phyloP scores from a whole-genome alignment of 2,329 filamentous ascomycete species.

The Fusarium palustre region DNA sequence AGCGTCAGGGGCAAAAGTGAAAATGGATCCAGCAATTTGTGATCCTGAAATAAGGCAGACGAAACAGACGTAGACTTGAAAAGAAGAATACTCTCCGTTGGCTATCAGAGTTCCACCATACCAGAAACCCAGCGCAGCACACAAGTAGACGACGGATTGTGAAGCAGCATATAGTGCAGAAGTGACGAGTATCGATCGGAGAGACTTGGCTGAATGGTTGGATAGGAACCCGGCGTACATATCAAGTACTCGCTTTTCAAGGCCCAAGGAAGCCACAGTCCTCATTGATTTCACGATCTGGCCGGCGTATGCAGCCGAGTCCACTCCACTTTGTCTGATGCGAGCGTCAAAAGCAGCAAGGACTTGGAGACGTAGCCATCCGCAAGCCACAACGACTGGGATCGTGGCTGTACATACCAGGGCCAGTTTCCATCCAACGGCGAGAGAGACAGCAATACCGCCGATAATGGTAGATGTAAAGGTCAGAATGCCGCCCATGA shows the following conservation, averaged over 20 bases:
- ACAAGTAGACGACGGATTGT: constrained; percentile 51
- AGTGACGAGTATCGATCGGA: not conserved
- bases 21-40: constrained; percentile 50
- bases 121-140: constrained; percentile 67
- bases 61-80: constrained; percentile 64
- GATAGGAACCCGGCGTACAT: not conserved
- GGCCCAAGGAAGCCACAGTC: not conserved
- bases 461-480: constrained; percentile 40
- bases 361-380: constrained; percentile 51
- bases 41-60: constrained; percentile 64
- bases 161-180: constrained; percentile 45
- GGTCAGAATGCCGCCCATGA: constrained; percentile 45
- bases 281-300: constrained; percentile 3
- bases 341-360: constrained; percentile 40
- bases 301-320: constrained; percentile 1
- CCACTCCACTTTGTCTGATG: constrained; percentile 2
- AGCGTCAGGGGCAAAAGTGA: constrained; percentile 53
- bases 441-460: constrained; percentile 45
- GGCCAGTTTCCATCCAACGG: constrained; percentile 53
- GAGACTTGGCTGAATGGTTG: not conserved
- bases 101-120: constrained; percentile 50
- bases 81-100: constrained; percentile 51
- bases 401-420: constrained; percentile 39
- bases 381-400: not conserved
- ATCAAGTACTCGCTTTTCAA: not conserved